A percentile compares a stretch with the other conserved stretches of the same genome.
These are phyloP conservation scores for Lenzites betulinus DNA, from an alignment of 768 basidiomycete species.

Conservation along the genomic window DNA sequence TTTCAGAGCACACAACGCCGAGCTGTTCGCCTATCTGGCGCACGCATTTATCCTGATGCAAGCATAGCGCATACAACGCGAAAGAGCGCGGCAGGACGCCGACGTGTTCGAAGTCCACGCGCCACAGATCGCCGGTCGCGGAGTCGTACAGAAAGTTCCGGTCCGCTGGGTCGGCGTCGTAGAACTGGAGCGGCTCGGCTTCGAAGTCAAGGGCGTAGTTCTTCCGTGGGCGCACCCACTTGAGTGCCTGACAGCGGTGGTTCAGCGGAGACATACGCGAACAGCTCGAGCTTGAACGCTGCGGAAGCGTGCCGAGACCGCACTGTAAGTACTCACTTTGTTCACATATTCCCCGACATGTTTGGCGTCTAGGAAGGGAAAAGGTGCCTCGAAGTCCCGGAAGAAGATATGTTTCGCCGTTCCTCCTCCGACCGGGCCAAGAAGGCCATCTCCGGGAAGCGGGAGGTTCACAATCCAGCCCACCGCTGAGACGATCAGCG, in stretches of 20 bases:
- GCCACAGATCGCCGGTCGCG: background rate
- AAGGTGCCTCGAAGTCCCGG: background rate
- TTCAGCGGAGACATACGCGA: background rate
- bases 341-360: background rate
- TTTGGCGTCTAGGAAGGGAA: background rate
- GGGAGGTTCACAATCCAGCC: background rate
- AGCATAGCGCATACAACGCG: background rate
- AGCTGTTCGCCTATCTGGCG: too few species aligned
- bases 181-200: background rate
- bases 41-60: too few species aligned
- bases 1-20: too few species aligned
- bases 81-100: background rate
- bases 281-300: background rate
- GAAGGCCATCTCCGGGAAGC: background rate
- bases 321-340: too few species aligned
- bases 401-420: background rate
- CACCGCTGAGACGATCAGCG: background rate
- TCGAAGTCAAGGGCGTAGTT: background rate
- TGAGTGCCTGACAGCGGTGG: background rate
- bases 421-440: background rate
- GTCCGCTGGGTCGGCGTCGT: background rate
- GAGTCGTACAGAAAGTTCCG: background rate
- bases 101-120: background rate
- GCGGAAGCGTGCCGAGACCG: too few species aligned
- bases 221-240: background rate